phyloP scores from a whole-genome alignment of 2,329 filamentous ascomycete species.

The Fusarium fracticaudum region DNA sequence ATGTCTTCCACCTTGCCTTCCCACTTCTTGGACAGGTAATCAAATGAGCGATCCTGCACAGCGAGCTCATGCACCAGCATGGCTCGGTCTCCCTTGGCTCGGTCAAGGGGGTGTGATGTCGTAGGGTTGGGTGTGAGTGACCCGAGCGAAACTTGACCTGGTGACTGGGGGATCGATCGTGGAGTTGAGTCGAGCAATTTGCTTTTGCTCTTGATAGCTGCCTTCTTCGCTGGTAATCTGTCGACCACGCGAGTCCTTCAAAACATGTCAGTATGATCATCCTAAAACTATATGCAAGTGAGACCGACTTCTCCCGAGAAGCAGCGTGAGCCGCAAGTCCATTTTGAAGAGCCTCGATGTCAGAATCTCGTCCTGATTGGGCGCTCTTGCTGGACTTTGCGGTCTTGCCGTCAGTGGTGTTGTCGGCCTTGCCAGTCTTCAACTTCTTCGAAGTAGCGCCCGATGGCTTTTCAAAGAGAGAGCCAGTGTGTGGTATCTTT shows the following conservation, averaged over 20 bases:
- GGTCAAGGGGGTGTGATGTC: slow-evolving; percentile 61
- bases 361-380: slow-evolving; percentile 57
- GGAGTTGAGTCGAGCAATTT: slow-evolving; percentile 54
- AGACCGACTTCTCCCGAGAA: slow-evolving; percentile 49
- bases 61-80: slow-evolving; percentile 70
- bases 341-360: slow-evolving; percentile 60
- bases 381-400: slow-evolving; percentile 48
- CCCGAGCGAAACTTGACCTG: slow-evolving; percentile 62
- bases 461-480: slow-evolving; percentile 58
- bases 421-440: slow-evolving; percentile 46
- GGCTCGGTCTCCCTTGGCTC: slow-evolving; percentile 62
- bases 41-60: slow-evolving; percentile 60
- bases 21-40: slow-evolving; percentile 62
- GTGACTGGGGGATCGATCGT: slow-evolving; percentile 61
- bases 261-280: slow-evolving; percentile 41
- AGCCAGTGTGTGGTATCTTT: slow-evolving; percentile 61
- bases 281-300: slow-evolving; percentile 15
- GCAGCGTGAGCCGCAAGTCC: slow-evolving; percentile 50
- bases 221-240: slow-evolving; percentile 48
- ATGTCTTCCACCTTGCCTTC: slow-evolving; percentile 64
- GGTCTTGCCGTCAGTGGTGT: slow-evolving; percentile 44
- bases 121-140: slow-evolving; percentile 64
- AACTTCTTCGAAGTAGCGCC: slow-evolving; percentile 25
- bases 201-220: slow-evolving; percentile 52
- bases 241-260: slow-evolving; percentile 49